Evolutionary conservation across 176 grass and related monocot genomes (phyloP).

Genomic region (Cenchrus purpureus): DNA sequence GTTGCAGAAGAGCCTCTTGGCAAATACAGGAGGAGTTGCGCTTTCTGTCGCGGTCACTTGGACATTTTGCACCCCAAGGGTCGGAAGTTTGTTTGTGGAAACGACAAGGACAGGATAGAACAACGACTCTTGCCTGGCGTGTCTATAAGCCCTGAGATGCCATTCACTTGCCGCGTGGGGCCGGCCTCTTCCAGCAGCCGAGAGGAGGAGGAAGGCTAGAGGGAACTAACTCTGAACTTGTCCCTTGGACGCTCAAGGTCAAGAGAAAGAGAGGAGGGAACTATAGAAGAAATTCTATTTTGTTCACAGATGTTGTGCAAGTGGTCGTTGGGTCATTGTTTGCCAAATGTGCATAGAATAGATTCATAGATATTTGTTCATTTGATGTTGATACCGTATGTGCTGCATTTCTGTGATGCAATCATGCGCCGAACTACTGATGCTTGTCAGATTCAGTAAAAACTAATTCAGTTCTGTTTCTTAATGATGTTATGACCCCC

Average conservation of each 20-base stretch:
- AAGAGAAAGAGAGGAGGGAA: neutral
- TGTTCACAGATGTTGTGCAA: neutral
- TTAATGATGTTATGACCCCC: too few species aligned
- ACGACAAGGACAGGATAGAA: slow-evolving; percentile 13
- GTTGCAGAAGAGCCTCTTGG: slow-evolving; percentile 37
- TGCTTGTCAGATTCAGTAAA: too few species aligned
- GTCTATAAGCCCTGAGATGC: neutral
- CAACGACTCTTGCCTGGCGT: neutral
- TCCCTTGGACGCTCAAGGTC: neutral
- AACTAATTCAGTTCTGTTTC: too few species aligned
- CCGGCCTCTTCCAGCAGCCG: neutral
- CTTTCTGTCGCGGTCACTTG: neutral
- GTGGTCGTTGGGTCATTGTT: neutral
- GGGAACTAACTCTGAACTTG: neutral
- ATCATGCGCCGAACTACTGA: too few species aligned
- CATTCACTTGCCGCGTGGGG: neutral
- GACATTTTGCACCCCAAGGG: slow-evolving; percentile 33
- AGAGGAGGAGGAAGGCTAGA: neutral
- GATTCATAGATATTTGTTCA: too few species aligned
- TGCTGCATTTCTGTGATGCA: too few species aligned
- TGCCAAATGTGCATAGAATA: too few species aligned
- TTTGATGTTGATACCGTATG: too few species aligned
- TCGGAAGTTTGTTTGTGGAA: slow-evolving; percentile 30
- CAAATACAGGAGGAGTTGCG: slow-evolving; percentile 12
- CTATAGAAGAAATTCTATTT: neutral